phyloP scores from a whole-genome alignment of 2,329 filamentous ascomycete species.

The Paraphaeosphaeria minitans region DNA sequence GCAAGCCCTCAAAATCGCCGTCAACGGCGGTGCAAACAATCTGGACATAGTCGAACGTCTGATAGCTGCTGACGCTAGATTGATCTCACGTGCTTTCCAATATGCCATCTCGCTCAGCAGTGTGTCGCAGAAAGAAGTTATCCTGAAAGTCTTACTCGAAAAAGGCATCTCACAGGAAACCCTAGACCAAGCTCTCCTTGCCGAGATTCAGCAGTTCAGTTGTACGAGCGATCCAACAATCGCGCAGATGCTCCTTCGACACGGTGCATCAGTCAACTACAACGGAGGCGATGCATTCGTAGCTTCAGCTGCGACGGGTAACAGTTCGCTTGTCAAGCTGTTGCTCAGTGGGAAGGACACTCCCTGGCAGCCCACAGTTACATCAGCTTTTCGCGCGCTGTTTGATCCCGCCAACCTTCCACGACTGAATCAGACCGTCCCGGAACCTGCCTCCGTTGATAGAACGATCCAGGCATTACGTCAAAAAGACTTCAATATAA shows the following conservation, averaged over 20 bases:
- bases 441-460: neutral
- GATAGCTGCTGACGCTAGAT: constrained; percentile 26
- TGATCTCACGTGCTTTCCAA: constrained; percentile 37
- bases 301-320: constrained; percentile 59
- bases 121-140: constrained; percentile 29
- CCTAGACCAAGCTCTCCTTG: constrained; percentile 34
- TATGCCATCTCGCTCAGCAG: constrained; percentile 29
- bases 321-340: constrained; percentile 56
- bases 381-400: constrained; percentile 33
- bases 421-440: neutral
- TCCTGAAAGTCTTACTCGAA: constrained; percentile 32
- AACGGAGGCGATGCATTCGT: constrained; percentile 61
- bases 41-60: constrained; percentile 40
- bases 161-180: constrained; percentile 35
- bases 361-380: constrained; percentile 32
- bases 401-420: constrained; percentile 21
- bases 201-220: constrained; percentile 30
- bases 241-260: constrained; percentile 33
- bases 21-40: constrained; percentile 37
- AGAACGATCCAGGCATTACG: neutral
- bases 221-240: constrained; percentile 30
- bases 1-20: constrained; percentile 32
- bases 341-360: constrained; percentile 52
- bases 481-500: neutral
- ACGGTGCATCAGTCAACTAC: constrained; percentile 53